Percentiles rank a stretch among this genome's conserved stretches.
Evolutionary conservation across 1,139 yeast species (phyloP).

Genomic region (Saccharomycopsis crataegensis): DNA sequence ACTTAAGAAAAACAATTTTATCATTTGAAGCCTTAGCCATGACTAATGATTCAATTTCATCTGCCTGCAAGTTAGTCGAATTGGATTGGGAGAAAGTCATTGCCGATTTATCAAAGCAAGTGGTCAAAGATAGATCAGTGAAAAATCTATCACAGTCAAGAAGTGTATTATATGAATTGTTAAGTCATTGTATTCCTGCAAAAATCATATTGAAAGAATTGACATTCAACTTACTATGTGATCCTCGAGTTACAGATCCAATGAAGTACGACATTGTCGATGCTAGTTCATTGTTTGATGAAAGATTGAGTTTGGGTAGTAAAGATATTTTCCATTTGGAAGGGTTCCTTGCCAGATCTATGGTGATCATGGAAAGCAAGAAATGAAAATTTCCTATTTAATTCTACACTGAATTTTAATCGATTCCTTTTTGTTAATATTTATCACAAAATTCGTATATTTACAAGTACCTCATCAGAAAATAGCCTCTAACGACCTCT

Average conservation of each 20-base stretch:
- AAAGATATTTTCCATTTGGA: conserved; percentile 92
- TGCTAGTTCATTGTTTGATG: conserved; percentile 73
- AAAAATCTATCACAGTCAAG: conserved; percentile 66
- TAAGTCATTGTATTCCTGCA: conserved; percentile 93
- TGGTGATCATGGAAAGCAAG: conserved; percentile 49
- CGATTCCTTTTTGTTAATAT: not conserved
- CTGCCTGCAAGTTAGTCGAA: conserved; percentile 37
- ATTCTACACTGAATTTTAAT: not conserved
- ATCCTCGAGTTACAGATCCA: conserved; percentile 30
- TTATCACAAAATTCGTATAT: conserved; percentile 9
- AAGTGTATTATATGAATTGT: conserved; percentile 69
- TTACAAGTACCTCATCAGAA: conserved; percentile 16
- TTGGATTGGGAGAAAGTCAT: conserved; percentile 91
- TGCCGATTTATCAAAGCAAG: conserved; percentile 51
- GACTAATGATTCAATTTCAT: conserved; percentile 50
- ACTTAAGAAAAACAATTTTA: conserved; percentile 69
- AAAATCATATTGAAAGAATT: conserved; percentile 64
- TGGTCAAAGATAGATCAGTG: conserved; percentile 59
- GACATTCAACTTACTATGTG: conserved; percentile 47
- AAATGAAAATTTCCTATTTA: not conserved
- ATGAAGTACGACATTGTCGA: conserved; percentile 51
- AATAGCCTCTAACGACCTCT: conserved; percentile 44
- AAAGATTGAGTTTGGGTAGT: conserved; percentile 76
- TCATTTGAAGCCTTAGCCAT: conserved; percentile 80
- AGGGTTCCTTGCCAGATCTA: conserved; percentile 83